Evolutionary conservation across 306 rosid species (phyloP), one percentile per base, ranked within the genome.

Genomic region (Rosa rugosa): DNA sequence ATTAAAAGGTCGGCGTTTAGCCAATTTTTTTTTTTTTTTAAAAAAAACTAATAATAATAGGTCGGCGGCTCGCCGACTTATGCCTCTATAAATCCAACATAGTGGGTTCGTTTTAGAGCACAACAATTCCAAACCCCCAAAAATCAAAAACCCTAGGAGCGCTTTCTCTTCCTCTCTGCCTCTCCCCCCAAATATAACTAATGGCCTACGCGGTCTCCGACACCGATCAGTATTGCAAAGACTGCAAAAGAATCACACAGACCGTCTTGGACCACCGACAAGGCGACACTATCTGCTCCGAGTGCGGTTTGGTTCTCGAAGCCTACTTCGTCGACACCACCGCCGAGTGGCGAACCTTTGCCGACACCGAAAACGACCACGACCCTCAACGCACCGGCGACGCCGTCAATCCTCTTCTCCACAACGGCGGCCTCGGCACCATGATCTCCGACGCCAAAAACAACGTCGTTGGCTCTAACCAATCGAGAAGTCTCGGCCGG

Each of bases 221-320:
- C 67, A 62, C 17, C 40, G 36, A 23, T 0, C 59, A 11, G 22
- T 45, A 5, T 27, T 83, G 86, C 8, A 1, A 7, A 3, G 70
- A 63, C 5, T 83, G 81, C 76, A 56, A 65, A 22, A 0, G 62
- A 31, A 3, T n/a, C 20, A 44, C 78, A 6, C 7, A 67, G 0
- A 4, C 77, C 2, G 75, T 80, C 23, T 25, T 34, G 11, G 84
- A 83, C 56, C 75, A 65, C 68, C 16, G 0, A 0, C 12, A 57
- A 2, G 82, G 80, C 12, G 57, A 78, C 80, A 59, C 62, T 13
- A 74, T 83, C 23, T 83, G 86, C 77, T 46, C 63, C 10, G 69
- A 57, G 8, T 74, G 86, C 66, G 83, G 86, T 18, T 6, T 78
- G 0, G 42, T 83, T n/a, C 80, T 83, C 6, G 72, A 59, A 12